These are phyloP conservation scores for Neurospora sp. DNA, from an alignment of 495 filamentous ascomycete species.

Conservation along the genomic window DNA sequence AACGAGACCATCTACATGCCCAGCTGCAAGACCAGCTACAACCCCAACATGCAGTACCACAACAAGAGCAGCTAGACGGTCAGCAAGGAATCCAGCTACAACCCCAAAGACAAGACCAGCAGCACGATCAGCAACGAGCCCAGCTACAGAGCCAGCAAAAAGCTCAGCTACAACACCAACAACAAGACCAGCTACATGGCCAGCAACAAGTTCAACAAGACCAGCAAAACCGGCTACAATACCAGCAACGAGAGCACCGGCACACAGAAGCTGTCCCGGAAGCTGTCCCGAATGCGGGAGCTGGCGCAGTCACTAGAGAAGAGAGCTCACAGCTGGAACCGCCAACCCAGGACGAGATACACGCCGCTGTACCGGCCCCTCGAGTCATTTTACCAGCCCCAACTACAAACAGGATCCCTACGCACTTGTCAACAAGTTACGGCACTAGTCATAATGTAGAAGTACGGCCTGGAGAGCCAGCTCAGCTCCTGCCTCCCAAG, in stretches of 20 bases:
- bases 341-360: not conserved
- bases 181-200: not conserved
- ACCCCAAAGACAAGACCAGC: constrained; percentile 2
- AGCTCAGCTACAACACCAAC: not conserved
- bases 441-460: not conserved
- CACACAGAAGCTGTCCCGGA: not conserved
- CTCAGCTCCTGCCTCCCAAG: not conserved
- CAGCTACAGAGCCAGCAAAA: not conserved
- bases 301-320: not conserved
- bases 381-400: not conserved
- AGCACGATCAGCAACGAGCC: constrained; percentile 1
- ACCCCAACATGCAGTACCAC: not conserved
- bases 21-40: constrained; percentile 2
- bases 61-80: not conserved
- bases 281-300: not conserved
- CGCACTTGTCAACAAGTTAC: not conserved
- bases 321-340: not conserved
- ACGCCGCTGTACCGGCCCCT: not conserved
- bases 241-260: not conserved
- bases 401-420: not conserved
- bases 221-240: not conserved
- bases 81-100: not conserved
- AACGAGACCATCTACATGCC: constrained; percentile 4
- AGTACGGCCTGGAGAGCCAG: not conserved
- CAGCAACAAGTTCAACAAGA: not conserved